Base-by-base conservation (phyloP, 345 rosid species). In the Linum tenue region DNA sequence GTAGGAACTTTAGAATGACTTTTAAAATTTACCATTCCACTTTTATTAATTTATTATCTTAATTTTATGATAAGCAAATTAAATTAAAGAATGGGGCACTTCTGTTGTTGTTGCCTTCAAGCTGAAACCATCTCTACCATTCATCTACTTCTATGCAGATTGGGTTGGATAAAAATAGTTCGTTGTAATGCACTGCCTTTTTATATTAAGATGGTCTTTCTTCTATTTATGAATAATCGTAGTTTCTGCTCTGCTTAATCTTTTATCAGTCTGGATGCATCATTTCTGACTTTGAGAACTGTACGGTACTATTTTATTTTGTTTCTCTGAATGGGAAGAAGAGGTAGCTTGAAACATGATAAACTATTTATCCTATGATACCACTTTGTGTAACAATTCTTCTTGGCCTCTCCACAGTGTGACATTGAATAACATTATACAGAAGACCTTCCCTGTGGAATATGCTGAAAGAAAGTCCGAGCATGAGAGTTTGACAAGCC, bases 391-490 rank as follows among this genome's bases (percentile, higher is more conserved):
- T 57, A 22, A 71, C 17, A 57, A 17, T 2, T 68, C 59, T 42
- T 39, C 42, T 76, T 77, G 69, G 70, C 70, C 15, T 56, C 57
- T 68, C 62, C 60, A 55, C 81, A 92, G 98, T 78, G 98, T 92
- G 78, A 90, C 88, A 1, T 78, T 94, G 62, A 88, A 88, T 81
- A 88, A 83, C 82, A 84, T 94, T 62, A 86, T 94, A 76, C 86
- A 90, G 64, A 94, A 78, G 68, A 86, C 72, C 85, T 90, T 94
- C 63, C 95, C 97, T 2, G 92, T 83, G 73, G 97, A 90, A 76
- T 90, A 82, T 79, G 92, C 90, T 17, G 92, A 88, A 82, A 86
- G 99, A 76, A 84, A 83, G 81, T 81, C 83, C 8, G 99, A 94
- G 84, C 89, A 88, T 68, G 86, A 79, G 59, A 84, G 85, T 72